Base-by-base conservation (phyloP, 768 basidiomycete species). In the Thelephora aurantiotincta region DNA sequence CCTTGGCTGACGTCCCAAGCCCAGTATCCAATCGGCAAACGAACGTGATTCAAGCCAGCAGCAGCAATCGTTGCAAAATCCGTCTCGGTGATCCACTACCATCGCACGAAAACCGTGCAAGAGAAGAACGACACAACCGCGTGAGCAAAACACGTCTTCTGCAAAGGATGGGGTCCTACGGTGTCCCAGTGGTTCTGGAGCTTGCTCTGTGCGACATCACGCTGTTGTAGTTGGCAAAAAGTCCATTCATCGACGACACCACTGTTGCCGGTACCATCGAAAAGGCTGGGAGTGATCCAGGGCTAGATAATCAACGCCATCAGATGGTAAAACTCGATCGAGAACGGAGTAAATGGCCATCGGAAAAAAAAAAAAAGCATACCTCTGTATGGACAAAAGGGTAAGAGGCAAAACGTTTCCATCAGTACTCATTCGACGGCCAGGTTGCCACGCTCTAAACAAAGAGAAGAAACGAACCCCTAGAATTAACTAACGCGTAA, bases 21-120 rank as follows among this genome's bases (percentile, higher is more conserved):
- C 87, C 87, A 93, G 61, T 86, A 94, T 11, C 89, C 91, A 38
- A 93, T 85, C 12, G 88, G 87, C 34, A 90, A 57, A 42, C 87
- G 77, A 48, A 90, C 81, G 60, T 88, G 85, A 57, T 88, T 90
- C 46, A 89, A 66, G 13, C 84, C 83, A 5, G 86, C 85, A 38
- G 73, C 77, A 45, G 81, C 77, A 50, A 90, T 89, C 42, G 68
- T 73, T 30, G 63, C 62, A 58, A 93, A 86, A 62, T 97, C 92
- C 16, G 68, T 58, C 57, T 91, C 82, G 1, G 81, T 86, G 54
- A 97, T 89, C 77, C 78, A 92, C 0, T 41, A 41, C 38, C 22
- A 22, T 18, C 22, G 4, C 38, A 41, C 2, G 38, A 41, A 14
- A 41, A 6, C 16, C 38, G 14, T 41, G 22, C 38, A 14, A 14